These are phyloP conservation scores for Aspergillus steynii DNA, from an alignment of 495 filamentous ascomycete genomes.

Conservation along the genomic window DNA sequence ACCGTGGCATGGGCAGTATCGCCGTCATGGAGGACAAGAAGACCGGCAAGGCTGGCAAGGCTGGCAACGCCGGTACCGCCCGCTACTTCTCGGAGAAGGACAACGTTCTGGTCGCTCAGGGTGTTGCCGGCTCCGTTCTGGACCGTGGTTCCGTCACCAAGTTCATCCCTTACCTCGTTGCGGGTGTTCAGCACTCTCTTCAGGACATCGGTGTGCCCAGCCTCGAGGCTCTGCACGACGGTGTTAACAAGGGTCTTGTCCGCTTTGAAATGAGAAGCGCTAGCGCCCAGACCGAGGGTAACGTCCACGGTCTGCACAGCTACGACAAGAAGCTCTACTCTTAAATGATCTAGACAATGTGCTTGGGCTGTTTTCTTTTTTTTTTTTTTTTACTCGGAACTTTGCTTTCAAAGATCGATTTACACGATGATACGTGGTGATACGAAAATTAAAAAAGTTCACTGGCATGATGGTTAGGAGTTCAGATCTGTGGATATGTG, in stretches of 20 bases:
- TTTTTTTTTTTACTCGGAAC: conserved; percentile 14
- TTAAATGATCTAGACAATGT: conserved; percentile 43
- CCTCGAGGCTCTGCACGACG: conserved; percentile 71
- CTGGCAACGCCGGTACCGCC: conserved; percentile 92
- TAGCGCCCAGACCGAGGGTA: conserved; percentile 92
- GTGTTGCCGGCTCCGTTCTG: conserved; percentile 78
- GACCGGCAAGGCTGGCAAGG: conserved; percentile 78
- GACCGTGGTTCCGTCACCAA: conserved; percentile 82
- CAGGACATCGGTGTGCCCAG: conserved; percentile 91
- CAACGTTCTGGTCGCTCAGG: conserved; percentile 91
- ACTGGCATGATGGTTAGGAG: conserved; percentile 8
- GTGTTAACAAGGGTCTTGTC: conserved; percentile 73
- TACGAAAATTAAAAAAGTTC: conserved; percentile 6
- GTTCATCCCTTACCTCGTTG: conserved; percentile 92
- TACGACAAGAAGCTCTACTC: conserved; percentile 99
- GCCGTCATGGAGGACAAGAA: conserved; percentile 99
- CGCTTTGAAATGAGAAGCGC: conserved; percentile 93
- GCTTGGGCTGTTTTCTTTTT: conserved; percentile 16
- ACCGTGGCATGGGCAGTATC: conserved; percentile 97
- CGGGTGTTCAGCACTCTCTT: conserved; percentile 93
- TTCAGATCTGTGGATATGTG: conserved; percentile 3
- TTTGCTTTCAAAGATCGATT: conserved; percentile 27
- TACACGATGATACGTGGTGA: conserved; percentile 33
- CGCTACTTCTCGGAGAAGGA: conserved; percentile 98
- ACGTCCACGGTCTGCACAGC: conserved; percentile 92